phyloP scores from a whole-genome alignment of 495 filamentous ascomycete genomes.

The Glarea lozoyensis region DNA sequence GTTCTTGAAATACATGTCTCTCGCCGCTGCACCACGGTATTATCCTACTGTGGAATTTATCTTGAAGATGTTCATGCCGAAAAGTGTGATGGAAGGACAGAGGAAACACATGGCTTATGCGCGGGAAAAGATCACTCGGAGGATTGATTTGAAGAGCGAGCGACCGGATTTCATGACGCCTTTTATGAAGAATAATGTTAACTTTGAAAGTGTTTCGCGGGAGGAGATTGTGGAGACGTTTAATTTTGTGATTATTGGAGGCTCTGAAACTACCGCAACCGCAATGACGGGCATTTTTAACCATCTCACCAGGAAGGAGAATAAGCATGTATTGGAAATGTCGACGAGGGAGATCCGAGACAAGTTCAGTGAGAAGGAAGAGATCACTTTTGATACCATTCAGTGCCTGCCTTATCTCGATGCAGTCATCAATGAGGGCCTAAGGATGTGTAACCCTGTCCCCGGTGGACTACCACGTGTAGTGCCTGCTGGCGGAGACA shows the following conservation, averaged over 20 bases:
- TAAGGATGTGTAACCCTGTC: background rate
- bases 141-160: constrained; percentile 5
- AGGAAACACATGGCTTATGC: constrained; percentile 6
- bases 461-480: background rate
- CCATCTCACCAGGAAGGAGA: too few species aligned
- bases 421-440: background rate
- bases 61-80: constrained; percentile 5
- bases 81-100: constrained; percentile 4
- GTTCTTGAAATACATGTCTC: background rate
- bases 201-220: background rate
- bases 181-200: constrained; percentile 2
- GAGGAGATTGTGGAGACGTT: background rate
- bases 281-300: background rate
- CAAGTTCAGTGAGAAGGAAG: background rate
- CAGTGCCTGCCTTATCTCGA: background rate
- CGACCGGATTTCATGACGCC: constrained; percentile 7
- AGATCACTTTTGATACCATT: background rate
- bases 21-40: background rate
- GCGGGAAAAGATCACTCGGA: background rate
- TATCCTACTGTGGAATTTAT: background rate
- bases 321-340: background rate
- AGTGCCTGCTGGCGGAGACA: background rate
- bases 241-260: background rate
- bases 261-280: background rate
- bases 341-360: background rate